These are phyloP conservation scores for Daldinia eschscholtzii DNA, from an alignment of 2,329 filamentous ascomycete genomes.

Conservation along the genomic window DNA sequence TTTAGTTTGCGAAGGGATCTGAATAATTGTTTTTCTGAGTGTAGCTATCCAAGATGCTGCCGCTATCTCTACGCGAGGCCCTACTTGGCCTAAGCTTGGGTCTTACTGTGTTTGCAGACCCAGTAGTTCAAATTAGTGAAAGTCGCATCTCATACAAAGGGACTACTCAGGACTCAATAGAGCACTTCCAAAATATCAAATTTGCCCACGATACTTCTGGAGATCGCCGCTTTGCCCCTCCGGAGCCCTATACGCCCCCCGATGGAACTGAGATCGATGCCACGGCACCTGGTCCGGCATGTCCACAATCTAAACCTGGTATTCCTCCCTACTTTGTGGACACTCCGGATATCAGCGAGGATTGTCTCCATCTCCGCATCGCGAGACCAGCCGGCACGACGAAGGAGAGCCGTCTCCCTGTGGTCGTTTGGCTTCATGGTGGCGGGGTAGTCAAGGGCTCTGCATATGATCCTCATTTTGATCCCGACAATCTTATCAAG, in stretches of 20 bases:
- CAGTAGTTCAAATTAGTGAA: too few relatives aligned
- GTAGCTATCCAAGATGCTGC: too few relatives aligned
- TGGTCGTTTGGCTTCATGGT: background rate
- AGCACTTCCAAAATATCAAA: background rate
- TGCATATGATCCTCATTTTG: background rate
- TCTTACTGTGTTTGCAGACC: too few relatives aligned
- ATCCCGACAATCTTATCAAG: background rate
- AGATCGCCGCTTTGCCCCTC: conserved; percentile 31
- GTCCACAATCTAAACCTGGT: conserved; percentile 45
- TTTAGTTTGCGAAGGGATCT: too few relatives aligned
- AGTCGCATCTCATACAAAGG: too few relatives aligned
- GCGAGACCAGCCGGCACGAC: background rate
- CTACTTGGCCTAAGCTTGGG: too few relatives aligned
- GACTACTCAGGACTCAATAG: background rate
- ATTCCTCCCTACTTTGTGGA: conserved; percentile 42
- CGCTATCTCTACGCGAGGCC: too few relatives aligned
- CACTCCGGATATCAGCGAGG: background rate
- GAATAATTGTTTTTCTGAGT: too few relatives aligned
- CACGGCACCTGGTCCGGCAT: conserved; percentile 46
- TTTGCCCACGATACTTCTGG: background rate
- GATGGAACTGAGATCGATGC: conserved; percentile 45
- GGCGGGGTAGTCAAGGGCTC: background rate
- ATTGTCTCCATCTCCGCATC: background rate
- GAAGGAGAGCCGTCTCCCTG: background rate
- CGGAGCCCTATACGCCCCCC: conserved; percentile 44